Conservation (phyloP, 1,284 basidiomycete genomes). For the Bjerkandera adusta region DNA sequence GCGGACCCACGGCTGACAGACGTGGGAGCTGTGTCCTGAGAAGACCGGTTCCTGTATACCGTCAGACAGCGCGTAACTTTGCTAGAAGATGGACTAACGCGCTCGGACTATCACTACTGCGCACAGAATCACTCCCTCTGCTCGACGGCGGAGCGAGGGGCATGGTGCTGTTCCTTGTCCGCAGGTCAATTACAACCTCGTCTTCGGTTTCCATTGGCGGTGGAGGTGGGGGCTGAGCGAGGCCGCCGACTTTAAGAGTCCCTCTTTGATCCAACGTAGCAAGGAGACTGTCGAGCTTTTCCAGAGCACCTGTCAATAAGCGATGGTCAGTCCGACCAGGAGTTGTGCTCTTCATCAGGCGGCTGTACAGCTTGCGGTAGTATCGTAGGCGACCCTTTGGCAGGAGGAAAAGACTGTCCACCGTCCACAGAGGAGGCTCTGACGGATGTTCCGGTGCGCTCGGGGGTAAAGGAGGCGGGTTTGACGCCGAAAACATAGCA, state of each 20-base stretch:
- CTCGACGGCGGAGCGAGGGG: slow-evolving; percentile 21
- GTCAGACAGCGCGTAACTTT: background rate
- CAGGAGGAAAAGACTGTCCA: slow-evolving; percentile 86
- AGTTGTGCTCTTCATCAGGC: slow-evolving; percentile 84
- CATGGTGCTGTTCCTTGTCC: slow-evolving; percentile 34
- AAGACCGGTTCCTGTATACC: slow-evolving; percentile 48
- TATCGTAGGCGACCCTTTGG: slow-evolving; percentile 87
- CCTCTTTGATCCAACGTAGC: slow-evolving; percentile 63
- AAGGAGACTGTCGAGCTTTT: slow-evolving; percentile 78
- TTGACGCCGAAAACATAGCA: slow-evolving; percentile 62
- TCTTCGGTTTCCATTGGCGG: slow-evolving; percentile 39
- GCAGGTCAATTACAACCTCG: slow-evolving; percentile 53
- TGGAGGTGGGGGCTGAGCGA: slow-evolving; percentile 21
- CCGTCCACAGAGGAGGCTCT: slow-evolving; percentile 66
- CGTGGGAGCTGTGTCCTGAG: slow-evolving; percentile 56
- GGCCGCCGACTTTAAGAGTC: slow-evolving; percentile 39
- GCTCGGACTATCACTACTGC: slow-evolving; percentile 42
- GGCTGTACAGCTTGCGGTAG: slow-evolving; percentile 81
- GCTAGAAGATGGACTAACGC: slow-evolving; percentile 41
- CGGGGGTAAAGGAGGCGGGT: slow-evolving; percentile 53
- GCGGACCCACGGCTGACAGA: slow-evolving; percentile 51
- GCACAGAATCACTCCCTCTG: slow-evolving; percentile 26
- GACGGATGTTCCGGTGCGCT: slow-evolving; percentile 35
- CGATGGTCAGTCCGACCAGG: slow-evolving; percentile 88
- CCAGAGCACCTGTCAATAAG: slow-evolving; percentile 77